These are phyloP conservation scores for Sporodiniella umbellata DNA, from an alignment of 371 early-diverging fungal species.

Conservation along the genomic window DNA sequence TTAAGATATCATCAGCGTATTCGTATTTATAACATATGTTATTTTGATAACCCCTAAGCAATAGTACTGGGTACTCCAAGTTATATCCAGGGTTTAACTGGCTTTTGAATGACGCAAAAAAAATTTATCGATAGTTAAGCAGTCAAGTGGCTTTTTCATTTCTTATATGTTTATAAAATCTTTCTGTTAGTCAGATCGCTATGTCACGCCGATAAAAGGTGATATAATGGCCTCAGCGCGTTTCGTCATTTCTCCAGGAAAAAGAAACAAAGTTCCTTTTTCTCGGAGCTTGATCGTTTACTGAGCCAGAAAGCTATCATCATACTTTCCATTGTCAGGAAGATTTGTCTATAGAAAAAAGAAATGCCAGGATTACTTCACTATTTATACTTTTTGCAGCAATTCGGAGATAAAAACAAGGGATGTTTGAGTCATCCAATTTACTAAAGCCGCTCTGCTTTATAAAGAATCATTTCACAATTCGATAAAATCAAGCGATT, in stretches of 20 bases:
- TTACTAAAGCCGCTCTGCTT: not conserved
- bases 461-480: no score
- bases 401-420: no score
- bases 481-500: no score
- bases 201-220: slow-evolving; percentile 21
- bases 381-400: slow-evolving; percentile 3
- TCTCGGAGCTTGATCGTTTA: slow-evolving; percentile 19
- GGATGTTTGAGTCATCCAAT: no score
- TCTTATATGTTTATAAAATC: not conserved
- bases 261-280: not conserved
- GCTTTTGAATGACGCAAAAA: no score
- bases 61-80: no score
- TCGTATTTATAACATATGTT: no score
- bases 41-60: no score
- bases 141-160: no score
- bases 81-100: no score
- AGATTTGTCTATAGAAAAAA: slow-evolving; percentile 26
- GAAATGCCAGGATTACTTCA: not conserved
- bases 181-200: slow-evolving; percentile 23
- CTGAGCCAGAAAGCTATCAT: slow-evolving; percentile 23
- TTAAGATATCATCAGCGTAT: no score
- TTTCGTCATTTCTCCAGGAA: slow-evolving; percentile 22
- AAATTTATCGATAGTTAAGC: no score
- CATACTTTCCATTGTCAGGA: slow-evolving; percentile 26
- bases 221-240: slow-evolving; percentile 22